Evolutionary conservation across 805 yeast genomes (phyloP).

Genomic region (Cyberlindnera xishuangbannaensis): DNA sequence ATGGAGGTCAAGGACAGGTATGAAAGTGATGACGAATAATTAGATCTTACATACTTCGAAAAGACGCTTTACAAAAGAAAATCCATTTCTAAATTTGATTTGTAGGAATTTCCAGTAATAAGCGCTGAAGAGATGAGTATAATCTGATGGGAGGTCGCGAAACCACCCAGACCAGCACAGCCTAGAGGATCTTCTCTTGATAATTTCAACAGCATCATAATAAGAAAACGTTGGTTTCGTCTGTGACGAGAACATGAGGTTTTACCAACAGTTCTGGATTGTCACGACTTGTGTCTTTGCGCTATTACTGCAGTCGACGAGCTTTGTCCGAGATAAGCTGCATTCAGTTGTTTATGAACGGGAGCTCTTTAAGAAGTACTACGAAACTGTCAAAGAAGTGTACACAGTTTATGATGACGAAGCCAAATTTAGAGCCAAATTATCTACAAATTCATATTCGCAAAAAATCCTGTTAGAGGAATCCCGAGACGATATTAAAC

Average conservation of each 20-base stretch:
- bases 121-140: neutral
- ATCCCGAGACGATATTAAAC: conserved; percentile 29
- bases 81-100: neutral
- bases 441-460: conserved; percentile 35
- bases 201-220: too few species aligned
- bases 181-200: too few species aligned
- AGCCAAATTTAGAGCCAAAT: conserved; percentile 26
- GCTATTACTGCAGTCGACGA: conserved; percentile 16
- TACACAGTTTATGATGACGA: conserved; percentile 21
- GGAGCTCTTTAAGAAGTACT: conserved; percentile 9
- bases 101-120: neutral
- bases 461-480: conserved; percentile 25
- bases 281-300: conserved; percentile 21
- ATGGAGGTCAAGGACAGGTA: neutral
- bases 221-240: too few species aligned
- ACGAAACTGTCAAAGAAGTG: conserved; percentile 16
- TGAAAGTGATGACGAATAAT: neutral
- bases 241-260: conserved; percentile 21
- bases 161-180: too few species aligned
- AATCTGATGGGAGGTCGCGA: too few species aligned
- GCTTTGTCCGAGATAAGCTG: conserved; percentile 17
- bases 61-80: too few species aligned
- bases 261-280: conserved; percentile 24
- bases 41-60: neutral
- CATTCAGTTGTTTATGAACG: conserved; percentile 18